Evolutionary conservation across 73 alveolate species (phyloP).

Genomic region (Tetrahymena malaccensis): DNA sequence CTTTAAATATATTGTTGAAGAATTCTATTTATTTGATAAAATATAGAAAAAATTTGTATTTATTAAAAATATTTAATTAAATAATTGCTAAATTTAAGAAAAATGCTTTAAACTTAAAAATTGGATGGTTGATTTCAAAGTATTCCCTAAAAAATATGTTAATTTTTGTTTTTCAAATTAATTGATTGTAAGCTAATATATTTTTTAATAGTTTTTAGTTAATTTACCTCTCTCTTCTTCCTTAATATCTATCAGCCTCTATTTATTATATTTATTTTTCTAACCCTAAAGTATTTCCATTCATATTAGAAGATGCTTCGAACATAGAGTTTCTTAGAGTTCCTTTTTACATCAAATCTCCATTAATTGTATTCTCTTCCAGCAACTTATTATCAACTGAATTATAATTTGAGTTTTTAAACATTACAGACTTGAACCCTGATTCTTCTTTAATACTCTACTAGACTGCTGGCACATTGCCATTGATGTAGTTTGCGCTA

Average conservation of each 20-base stretch:
- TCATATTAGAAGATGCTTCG: background rate
- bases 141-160: no score
- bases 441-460: background rate
- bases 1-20: no score
- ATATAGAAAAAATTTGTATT: no score
- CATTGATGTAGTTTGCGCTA: background rate
- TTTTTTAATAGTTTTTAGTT: no score
- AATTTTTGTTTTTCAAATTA: no score
- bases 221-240: background rate
- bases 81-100: no score
- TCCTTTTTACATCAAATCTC: background rate
- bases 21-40: no score
- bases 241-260: background rate
- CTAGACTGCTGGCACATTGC: background rate
- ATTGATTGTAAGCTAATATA: no score
- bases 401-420: background rate
- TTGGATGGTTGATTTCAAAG: no score
- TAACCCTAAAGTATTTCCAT: background rate
- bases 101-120: no score
- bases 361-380: background rate
- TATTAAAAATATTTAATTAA: no score
- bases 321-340: background rate
- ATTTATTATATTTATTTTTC: background rate
- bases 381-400: background rate
- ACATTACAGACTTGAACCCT: background rate